Evolutionary conservation across 2,329 filamentous ascomycete genomes (phyloP).

Genomic region (Aspergillus phoenicis): DNA sequence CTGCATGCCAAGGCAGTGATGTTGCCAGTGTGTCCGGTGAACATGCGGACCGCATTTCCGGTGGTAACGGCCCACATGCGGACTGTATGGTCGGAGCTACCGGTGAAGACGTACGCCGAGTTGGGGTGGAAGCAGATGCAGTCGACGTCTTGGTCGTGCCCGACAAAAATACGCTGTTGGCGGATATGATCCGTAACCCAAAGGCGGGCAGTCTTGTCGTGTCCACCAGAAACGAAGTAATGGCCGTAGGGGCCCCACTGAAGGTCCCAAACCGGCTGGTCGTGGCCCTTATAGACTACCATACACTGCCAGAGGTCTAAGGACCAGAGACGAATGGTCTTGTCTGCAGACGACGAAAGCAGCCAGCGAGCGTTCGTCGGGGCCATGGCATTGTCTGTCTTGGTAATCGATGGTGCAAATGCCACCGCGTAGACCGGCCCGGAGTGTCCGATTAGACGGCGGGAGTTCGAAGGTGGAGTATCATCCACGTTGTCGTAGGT

Average conservation of each 20-base stretch:
- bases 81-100: conserved; percentile 88
- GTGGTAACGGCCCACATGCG: conserved; percentile 96
- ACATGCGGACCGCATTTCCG: conserved; percentile 84
- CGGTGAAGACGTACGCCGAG: conserved; percentile 89
- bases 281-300: conserved; percentile 91
- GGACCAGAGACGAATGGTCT: conserved; percentile 88
- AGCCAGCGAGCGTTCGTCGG: conserved; percentile 71
- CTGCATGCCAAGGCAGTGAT: conserved; percentile 83
- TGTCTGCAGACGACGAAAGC: conserved; percentile 84
- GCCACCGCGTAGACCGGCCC: conserved; percentile 86
- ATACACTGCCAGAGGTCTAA: conserved; percentile 89
- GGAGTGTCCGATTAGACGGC: conserved; percentile 80
- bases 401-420: conserved; percentile 72
- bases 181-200: conserved; percentile 94
- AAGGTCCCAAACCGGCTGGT: conserved; percentile 84
- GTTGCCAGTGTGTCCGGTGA: conserved; percentile 86
- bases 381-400: conserved; percentile 53
- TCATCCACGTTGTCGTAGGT: conserved; percentile 61
- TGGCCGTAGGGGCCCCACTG: conserved; percentile 91
- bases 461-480: conserved; percentile 70
- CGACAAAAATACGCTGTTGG: conserved; percentile 82
- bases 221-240: conserved; percentile 86
- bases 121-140: conserved; percentile 94
- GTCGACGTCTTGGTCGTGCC: conserved; percentile 92
- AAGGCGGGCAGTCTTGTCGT: conserved; percentile 85